Conservation (phyloP, 2,329 filamentous ascomycete species). For the Aspergillus proliferans region DNA sequence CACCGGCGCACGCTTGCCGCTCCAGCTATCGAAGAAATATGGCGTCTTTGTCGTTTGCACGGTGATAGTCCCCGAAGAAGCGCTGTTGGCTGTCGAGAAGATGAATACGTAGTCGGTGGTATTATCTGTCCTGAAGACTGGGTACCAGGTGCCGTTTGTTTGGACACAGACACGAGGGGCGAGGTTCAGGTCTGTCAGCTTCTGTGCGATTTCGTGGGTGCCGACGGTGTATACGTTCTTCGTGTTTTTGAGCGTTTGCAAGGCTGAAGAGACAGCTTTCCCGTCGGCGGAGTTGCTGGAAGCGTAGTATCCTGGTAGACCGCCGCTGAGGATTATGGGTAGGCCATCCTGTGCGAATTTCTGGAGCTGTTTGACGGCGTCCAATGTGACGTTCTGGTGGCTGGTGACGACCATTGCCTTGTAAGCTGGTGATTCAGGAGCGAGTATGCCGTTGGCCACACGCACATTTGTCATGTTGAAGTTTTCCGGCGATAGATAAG, state of each 20-base stretch:
- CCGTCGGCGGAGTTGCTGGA: slow-evolving; percentile 11
- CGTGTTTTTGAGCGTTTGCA: slow-evolving; percentile 11
- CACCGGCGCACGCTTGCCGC: slow-evolving; percentile 30
- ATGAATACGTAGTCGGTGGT: not conserved
- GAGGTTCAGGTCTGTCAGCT: slow-evolving; percentile 26
- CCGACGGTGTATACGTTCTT: slow-evolving; percentile 32
- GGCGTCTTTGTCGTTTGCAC: slow-evolving; percentile 28
- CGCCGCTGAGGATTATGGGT: slow-evolving; percentile 37
- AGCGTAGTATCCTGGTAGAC: slow-evolving; percentile 22
- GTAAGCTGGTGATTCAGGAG: slow-evolving; percentile 18
- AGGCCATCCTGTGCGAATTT: slow-evolving; percentile 18
- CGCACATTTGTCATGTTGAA: slow-evolving; percentile 34
- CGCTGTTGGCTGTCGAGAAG: not conserved
- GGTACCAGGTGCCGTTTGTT: slow-evolving; percentile 27
- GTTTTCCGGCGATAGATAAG: slow-evolving; percentile 44
- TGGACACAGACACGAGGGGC: slow-evolving; percentile 23
- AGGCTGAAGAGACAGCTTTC: slow-evolving; percentile 12
- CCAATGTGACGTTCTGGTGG: slow-evolving; percentile 9
- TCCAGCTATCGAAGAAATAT: slow-evolving; percentile 40
- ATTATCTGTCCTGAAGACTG: not conserved
- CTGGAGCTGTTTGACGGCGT: slow-evolving; percentile 7
- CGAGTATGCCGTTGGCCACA: slow-evolving; percentile 30
- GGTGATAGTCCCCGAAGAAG: slow-evolving; percentile 16
- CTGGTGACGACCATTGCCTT: slow-evolving; percentile 11
- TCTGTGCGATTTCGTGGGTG: slow-evolving; percentile 23